Conservation (phyloP, 805 yeast species). For the Crinitomyces ghanaensis region DNA sequence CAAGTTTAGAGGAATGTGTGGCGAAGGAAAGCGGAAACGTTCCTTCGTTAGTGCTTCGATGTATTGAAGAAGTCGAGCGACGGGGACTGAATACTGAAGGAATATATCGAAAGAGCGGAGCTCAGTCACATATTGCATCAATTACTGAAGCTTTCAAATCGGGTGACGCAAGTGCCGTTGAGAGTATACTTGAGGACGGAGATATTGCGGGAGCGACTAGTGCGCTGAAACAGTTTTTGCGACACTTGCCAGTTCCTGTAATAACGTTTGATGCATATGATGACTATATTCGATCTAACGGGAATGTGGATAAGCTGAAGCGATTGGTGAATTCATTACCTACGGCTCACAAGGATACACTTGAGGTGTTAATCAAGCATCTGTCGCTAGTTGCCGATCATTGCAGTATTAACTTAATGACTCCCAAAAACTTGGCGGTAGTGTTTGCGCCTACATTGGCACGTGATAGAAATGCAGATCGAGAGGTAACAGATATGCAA, state of each 20-base stretch:
- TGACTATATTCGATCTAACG: slow-evolving; percentile 36
- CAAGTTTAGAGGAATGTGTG: slow-evolving; percentile 39
- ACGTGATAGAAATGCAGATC: slow-evolving; percentile 64
- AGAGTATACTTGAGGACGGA: slow-evolving; percentile 30
- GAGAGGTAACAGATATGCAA: slow-evolving; percentile 78
- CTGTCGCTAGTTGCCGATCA: slow-evolving; percentile 45
- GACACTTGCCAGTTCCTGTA: slow-evolving; percentile 76
- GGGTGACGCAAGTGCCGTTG: slow-evolving; percentile 24
- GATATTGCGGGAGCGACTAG: slow-evolving; percentile 85
- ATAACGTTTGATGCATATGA: slow-evolving; percentile 62
- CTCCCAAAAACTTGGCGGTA: slow-evolving; percentile 66
- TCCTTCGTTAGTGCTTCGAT: slow-evolving; percentile 62
- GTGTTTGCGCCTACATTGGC: slow-evolving; percentile 93
- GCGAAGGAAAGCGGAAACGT: slow-evolving; percentile 47
- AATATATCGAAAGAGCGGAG: slow-evolving; percentile 82
- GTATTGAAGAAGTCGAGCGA: slow-evolving; percentile 65
- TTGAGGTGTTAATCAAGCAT: slow-evolving; percentile 52
- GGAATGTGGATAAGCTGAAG: slow-evolving; percentile 33
- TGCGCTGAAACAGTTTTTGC: slow-evolving; percentile 75
- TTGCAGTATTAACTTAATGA: slow-evolving; percentile 64
- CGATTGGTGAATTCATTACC: slow-evolving; percentile 48
- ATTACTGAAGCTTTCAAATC: slow-evolving; percentile 30
- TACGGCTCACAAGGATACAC: slow-evolving; percentile 47
- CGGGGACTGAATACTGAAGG: slow-evolving; percentile 77
- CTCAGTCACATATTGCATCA: slow-evolving; percentile 50